Base-by-base conservation (phyloP, 2,329 filamentous ascomycete genomes). In the Scortechinia acanthostroma region DNA sequence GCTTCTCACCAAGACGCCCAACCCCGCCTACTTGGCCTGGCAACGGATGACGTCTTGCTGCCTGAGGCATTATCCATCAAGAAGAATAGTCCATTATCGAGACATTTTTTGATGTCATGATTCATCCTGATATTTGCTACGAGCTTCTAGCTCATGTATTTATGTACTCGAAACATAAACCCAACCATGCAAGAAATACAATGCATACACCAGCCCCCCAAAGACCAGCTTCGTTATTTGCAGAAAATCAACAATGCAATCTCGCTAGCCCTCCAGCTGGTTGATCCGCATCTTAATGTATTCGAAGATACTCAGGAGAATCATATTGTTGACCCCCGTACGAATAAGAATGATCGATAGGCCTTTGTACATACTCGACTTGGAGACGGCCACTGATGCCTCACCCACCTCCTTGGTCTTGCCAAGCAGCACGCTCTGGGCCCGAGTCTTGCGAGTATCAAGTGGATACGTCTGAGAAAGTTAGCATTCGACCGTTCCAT, bases 371-470 rank as follows among this genome's bases (percentile, higher is more conserved):
- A 67, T 69, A 50, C 64, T 65, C 20, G 63, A 64, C 40, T 62
- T 60, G 42, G 65, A 60, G 2, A 63, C 63, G 1, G 62, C 61
- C 14, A 57, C 49, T 3, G 61, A 61, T 3, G 65, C 61, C 49
- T 66, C 63, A 17, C 62, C 63, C 33, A 66, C 57, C 48, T 68
- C 63, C 44, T 62, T 63, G 22, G 58, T 49, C 46, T 65, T 63
- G 13, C 65, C 65, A 13, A 71, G 58, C 5, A 71, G 55, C 33
- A 68, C 61, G 44, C 67, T 70, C 51, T 71, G 68, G 1, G 65
- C 64, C 15, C 67, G 68, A n/a, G 68, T 71, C 52, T 71, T 71
- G 47, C 64, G 63, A 2, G 68, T 70, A 48, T 71, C 68, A 10
- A 71, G 60, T 0, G 67, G 65, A 48, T 71, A 71, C 3, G 68